Evolutionary conservation across 805 yeast species (phyloP).

Genomic region (Lipomyces japonicus): DNA sequence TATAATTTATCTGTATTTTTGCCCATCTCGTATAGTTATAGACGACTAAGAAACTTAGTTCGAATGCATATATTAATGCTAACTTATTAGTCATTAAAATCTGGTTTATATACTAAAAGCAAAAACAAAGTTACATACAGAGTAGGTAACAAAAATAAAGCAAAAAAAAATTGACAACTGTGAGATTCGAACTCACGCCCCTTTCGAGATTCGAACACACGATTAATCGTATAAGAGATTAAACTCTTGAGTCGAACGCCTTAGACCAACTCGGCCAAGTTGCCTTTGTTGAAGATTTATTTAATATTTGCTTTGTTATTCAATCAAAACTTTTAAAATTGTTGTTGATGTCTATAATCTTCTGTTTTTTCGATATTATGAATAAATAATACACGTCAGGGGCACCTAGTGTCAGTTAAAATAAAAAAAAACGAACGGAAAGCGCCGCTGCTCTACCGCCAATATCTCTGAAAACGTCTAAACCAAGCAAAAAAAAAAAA

Average conservation of each 20-base stretch:
- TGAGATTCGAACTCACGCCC: slow-evolving; percentile 31
- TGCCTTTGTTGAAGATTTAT: slow-evolving; percentile 11
- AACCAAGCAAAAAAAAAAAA: not conserved
- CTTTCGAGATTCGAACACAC: slow-evolving; percentile 31
- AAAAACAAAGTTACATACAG: not conserved
- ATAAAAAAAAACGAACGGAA: no score
- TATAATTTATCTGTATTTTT: slow-evolving; percentile 40
- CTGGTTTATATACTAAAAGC: not conserved
- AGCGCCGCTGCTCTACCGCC: not conserved
- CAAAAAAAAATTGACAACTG: slow-evolving; percentile 24
- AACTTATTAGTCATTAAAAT: no score
- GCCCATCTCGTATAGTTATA: slow-evolving; percentile 32
- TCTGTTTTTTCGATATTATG: no score
- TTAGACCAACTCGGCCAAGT: slow-evolving; percentile 30
- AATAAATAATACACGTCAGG: no score
- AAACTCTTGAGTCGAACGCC: slow-evolving; percentile 30
- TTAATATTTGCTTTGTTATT: not conserved
- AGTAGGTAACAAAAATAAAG: not conserved
- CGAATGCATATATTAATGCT: not conserved
- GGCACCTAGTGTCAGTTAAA: no score
- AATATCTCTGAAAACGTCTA: not conserved
- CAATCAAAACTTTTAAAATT: not conserved
- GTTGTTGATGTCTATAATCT: no score
- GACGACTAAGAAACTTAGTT: not conserved
- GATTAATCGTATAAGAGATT: slow-evolving; percentile 19